Conservation (phyloP, 2,329 filamentous ascomycete species). For the Alternaria sp. region DNA sequence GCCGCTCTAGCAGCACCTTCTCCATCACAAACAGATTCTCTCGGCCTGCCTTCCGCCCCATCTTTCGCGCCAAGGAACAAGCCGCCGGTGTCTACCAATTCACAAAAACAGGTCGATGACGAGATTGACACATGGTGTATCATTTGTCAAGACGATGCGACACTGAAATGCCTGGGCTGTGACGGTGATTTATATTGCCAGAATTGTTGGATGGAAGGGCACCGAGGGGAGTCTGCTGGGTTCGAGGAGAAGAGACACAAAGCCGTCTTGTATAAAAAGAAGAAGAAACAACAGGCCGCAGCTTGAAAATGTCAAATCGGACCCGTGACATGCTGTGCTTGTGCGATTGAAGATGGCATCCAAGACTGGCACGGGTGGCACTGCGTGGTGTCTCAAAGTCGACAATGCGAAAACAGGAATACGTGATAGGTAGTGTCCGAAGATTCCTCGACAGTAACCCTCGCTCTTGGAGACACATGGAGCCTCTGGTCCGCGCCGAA, state of each 20-base stretch:
- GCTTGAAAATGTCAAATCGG: background rate
- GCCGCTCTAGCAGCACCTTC: conserved; percentile 53
- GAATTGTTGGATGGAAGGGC: conserved; percentile 82
- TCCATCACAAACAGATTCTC: conserved; percentile 28
- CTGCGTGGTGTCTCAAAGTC: background rate
- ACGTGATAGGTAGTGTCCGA: background rate
- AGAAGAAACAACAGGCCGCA: conserved; percentile 26
- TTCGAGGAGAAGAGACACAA: conserved; percentile 74
- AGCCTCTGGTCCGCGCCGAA: background rate
- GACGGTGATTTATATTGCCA: conserved; percentile 75
- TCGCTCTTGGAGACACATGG: background rate
- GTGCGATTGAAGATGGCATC: background rate
- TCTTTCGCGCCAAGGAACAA: conserved; percentile 51
- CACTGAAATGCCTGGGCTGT: conserved; percentile 75
- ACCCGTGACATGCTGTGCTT: background rate
- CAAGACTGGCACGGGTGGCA: background rate
- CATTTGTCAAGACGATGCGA: conserved; percentile 81
- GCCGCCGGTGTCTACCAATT: conserved; percentile 41
- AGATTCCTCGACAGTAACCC: background rate
- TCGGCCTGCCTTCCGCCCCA: conserved; percentile 55
- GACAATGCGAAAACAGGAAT: background rate
- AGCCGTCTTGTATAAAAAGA: conserved; percentile 63
- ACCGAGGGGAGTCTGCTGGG: conserved; percentile 70
- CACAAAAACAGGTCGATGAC: conserved; percentile 64
- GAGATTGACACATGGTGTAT: conserved; percentile 80